These are phyloP conservation scores for Penicillium paneum DNA, from an alignment of 2,329 filamentous ascomycete genomes.

Conservation along the genomic window DNA sequence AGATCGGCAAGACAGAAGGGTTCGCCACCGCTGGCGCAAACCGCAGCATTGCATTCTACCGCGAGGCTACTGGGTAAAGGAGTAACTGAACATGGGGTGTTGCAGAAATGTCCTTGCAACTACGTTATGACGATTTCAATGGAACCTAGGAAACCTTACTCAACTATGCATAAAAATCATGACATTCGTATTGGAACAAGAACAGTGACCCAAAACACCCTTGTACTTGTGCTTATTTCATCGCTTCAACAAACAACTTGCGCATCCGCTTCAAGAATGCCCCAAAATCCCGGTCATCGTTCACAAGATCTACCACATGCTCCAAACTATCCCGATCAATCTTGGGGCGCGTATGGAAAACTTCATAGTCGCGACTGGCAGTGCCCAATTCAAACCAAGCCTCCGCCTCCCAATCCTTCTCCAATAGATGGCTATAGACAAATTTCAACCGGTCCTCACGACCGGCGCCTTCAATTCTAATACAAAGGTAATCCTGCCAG, in stretches of 20 bases:
- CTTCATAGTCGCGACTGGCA: constrained; percentile 76
- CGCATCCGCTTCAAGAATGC: constrained; percentile 63
- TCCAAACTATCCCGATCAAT: constrained; percentile 55
- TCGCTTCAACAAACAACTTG: constrained; percentile 54
- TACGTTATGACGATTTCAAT: constrained; percentile 13
- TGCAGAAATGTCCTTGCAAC: neutral
- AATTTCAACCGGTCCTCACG: constrained; percentile 84
- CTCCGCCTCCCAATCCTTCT: constrained; percentile 82
- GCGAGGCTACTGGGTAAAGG: constrained; percentile 67
- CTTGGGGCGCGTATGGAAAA: constrained; percentile 72
- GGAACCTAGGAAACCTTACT: constrained; percentile 10
- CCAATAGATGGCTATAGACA: constrained; percentile 80
- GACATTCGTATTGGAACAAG: constrained; percentile 13
- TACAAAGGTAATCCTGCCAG: constrained; percentile 86
- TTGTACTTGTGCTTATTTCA: constrained; percentile 42
- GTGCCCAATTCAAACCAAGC: constrained; percentile 92
- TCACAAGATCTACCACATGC: constrained; percentile 54
- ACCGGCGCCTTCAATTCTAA: constrained; percentile 85
- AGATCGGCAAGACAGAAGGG: constrained; percentile 59
- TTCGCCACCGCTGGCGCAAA: constrained; percentile 79
- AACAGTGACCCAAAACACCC: neutral
- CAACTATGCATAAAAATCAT: constrained; percentile 16
- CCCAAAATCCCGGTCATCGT: constrained; percentile 59
- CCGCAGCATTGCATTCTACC: constrained; percentile 73
- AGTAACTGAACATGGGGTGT: neutral